A percentile compares a stretch with the other conserved stretches of the same genome.
These are phyloP conservation scores for Zoysia pacifica DNA, from an alignment of 176 grass and related monocot species.

Conservation along the genomic window DNA sequence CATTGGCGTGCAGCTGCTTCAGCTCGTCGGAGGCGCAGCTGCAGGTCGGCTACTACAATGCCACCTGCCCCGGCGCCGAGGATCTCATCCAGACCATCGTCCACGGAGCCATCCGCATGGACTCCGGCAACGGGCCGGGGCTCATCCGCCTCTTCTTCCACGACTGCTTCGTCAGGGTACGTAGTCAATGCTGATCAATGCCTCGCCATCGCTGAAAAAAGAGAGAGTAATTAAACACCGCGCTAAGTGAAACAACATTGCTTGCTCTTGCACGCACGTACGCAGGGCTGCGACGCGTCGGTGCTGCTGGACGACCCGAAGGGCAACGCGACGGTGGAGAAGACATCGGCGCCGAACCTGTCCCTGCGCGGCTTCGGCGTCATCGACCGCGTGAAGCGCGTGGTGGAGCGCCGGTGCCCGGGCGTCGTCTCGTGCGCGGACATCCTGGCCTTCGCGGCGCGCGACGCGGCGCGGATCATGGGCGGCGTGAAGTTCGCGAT, in stretches of 20 bases:
- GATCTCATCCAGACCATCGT: conserved; percentile 41
- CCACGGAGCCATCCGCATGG: conserved; percentile 46
- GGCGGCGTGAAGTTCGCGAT: conserved; percentile 56
- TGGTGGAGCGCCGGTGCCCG: conserved; percentile 48
- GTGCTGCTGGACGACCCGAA: conserved; percentile 56
- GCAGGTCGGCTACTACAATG: conserved; percentile 41
- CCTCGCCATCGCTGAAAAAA: too few relatives aligned
- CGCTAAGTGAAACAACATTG: too few relatives aligned
- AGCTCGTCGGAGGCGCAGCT: conserved; percentile 10
- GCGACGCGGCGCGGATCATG: conserved; percentile 55
- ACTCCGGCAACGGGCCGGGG: conserved; percentile 54
- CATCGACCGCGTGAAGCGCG: conserved; percentile 55
- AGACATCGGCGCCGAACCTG: conserved; percentile 45
- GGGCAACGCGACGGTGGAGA: conserved; percentile 43
- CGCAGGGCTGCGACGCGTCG: conserved; percentile 70
- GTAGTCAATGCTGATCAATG: not conserved
- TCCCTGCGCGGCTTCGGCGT: conserved; percentile 55
- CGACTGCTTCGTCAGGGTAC: conserved; percentile 77
- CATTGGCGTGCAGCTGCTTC: not conserved
- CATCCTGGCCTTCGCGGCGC: conserved; percentile 60
- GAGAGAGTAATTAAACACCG: too few relatives aligned
- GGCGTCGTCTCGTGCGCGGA: conserved; percentile 60
- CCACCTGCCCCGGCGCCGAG: conserved; percentile 38
- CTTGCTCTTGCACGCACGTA: not conserved
- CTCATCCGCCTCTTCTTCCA: conserved; percentile 77